Evolutionary conservation across 768 basidiomycete genomes (phyloP), one percentile per base, ranked within the genome.

Genomic region (Lactarius psammicola): DNA sequence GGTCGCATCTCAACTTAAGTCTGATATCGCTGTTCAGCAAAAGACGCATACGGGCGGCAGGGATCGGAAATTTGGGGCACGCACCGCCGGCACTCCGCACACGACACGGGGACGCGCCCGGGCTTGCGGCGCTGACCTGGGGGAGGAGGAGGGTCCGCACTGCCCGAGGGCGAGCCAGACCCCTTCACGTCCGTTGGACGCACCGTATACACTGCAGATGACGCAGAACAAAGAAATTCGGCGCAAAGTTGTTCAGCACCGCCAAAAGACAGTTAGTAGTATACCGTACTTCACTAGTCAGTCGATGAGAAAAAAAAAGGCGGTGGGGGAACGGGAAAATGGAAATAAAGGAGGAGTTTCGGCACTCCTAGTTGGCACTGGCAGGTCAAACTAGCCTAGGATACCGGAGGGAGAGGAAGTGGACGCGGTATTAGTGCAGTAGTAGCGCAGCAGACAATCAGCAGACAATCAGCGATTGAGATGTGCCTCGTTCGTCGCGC

Each of bases 1-100:
- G 82, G 72, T 89, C 87, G 69, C 87, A 89, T 36, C 83, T 80
- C 51, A 89, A 77, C 73, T 89, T 88, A 49, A 89, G 78, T 54
- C 87, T 80, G 56, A 68, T n/a, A n/a, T n/a, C n/a, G n/a, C n/a
- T n/a, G n/a, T n/a, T n/a, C n/a, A n/a, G n/a, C n/a, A n/a, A n/a
- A n/a, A n/a, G n/a, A n/a, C n/a, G n/a, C n/a, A n/a, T 26, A 33
- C 5, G n/a, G 40, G 26, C 46, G 28, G 63, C 44, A 6, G 15
- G 23, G 18, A 20, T 33, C 23, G 4, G 23, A 42, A 49, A 51
- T 6, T 15, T 4, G 34, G 17, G n/a, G 26, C 17, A 65, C 76
- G 42, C 62, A 77, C 78, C 78, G 75, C 70, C 76, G 72, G 67
- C 76, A 78, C 69, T 80, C 80, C 0, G 78, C 77, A 60, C 73